Base-by-base conservation (phyloP, 169 alveolate genomes). In the Plasmodium ovale region DNA sequence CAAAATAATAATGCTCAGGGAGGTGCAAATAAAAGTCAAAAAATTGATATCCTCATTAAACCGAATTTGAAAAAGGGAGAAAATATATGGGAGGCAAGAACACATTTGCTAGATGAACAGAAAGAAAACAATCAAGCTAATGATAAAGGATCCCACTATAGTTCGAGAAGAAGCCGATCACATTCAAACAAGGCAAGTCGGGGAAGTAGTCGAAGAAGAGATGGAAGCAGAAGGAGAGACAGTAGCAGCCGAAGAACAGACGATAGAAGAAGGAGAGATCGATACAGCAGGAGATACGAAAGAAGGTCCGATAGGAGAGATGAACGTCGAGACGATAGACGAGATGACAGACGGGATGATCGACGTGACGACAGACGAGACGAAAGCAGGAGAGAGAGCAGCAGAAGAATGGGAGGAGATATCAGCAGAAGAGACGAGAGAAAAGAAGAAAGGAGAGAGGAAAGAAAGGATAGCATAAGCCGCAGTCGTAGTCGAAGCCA, bases 21-120 rank as follows among this genome's bases (percentile, higher is more conserved):
- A 64, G 53, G 67, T 49, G 0, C 65, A 59, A 47, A 23, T 31
- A 74, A 74, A 51, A 54, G 47, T 33, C 67, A 79, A 54, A 79
- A 79, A 49, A 65, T 79, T 4, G 89, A 74, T 29, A 74, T 74
- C 42, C 47, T 74, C 25, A 47, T 79, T 0, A 79, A 64, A 12
- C 89, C 89, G 16, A 79, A 64, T 79, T 79, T 79, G 58, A 79
- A 79, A 37, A 79, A 79, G 27, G 89, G 89, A 16, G 89, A 79
- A 79, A 79, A 79, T 79, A 65, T 79, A 44, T 79, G 89, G 89
- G 89, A 79, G 64, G 82, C 82, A 3, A 62, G 89, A 64, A 79
- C 77, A n/a, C 77, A 79, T 16, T 19, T 79, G n/a, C 27, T 79
- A 44, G 82, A 3, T 21, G 89, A 79, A 54, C 82, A 64, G 25